Evolutionary conservation across 1,284 basidiomycete genomes (phyloP), one percentile per base, ranked within the genome.

Genomic region (Tilletia indica): DNA sequence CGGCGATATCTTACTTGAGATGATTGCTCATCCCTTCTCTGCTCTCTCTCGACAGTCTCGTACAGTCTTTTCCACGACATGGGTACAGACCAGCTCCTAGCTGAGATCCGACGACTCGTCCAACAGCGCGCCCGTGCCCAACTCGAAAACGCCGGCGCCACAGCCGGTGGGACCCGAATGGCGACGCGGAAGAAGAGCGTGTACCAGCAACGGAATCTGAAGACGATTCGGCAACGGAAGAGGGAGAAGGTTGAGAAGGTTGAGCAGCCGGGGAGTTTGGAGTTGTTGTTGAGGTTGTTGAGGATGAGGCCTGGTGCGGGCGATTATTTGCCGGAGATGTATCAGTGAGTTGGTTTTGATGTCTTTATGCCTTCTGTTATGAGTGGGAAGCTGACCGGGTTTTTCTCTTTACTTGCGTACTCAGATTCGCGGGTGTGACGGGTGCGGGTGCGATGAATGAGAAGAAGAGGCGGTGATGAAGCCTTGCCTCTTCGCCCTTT

Each of bases 201-300:
- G n/a, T 67, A 81, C 92, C 93, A 94, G 78, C 91, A 88, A 76
- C 84, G 88, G 21, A 98, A 97, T 84, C 88, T 99, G 19, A 96
- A 96, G 8, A 99, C 97, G 3, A 99, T 99, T 85, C 91, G 91
- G 84, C 91, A 96, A 81, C 89, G 93, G 74, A 99, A 98, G 88
- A 90, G 90, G 82, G 93, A 94, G 86, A 98, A 96, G 88, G 88
- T 90, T 80, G 88, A 93, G 56, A 81, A 79, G 48, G 80, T 79
- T 38, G 70, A 73, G 54, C 31, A 68, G 39, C 56, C 71, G 51
- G 64, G 70, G 38, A 71, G 56, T 38, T 25, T 64, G 36, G 49
- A 68, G 66, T n/a, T 54, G 19, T 6, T 56, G 21, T 66, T 81
- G 80, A 76, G 76, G 71, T 71, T 81, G 66, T 66, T 81, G 34